Conservation (phyloP, 2,329 filamentous ascomycete species). For the Hypomyces rosellus region DNA sequence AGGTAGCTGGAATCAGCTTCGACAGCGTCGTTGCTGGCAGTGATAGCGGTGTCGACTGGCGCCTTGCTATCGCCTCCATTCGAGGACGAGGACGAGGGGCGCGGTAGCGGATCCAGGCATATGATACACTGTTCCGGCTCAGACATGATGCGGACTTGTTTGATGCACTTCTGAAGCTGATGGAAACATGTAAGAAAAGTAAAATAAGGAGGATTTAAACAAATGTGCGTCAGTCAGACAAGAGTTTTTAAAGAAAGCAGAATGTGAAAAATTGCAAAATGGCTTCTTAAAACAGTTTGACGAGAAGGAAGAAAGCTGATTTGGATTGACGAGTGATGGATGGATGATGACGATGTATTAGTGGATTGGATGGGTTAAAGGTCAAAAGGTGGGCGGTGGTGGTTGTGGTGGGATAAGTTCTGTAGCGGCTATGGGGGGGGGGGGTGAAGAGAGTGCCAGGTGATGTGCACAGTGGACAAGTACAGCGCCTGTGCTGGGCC, state of each 20-base stretch:
- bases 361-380: slow-evolving; percentile 20
- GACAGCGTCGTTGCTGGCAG: slow-evolving; percentile 10
- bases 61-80: slow-evolving; percentile 17
- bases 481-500: neutral
- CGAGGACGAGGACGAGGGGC: slow-evolving; percentile 25
- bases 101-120: slow-evolving; percentile 56
- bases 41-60: slow-evolving; percentile 17
- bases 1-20: slow-evolving; percentile 28
- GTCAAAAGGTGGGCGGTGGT: neutral
- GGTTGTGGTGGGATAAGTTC: neutral
- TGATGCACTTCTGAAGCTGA: slow-evolving; percentile 29
- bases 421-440: neutral
- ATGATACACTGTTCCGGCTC: slow-evolving; percentile 63
- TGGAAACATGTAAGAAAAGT: slow-evolving; percentile 41
- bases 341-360: slow-evolving; percentile 25
- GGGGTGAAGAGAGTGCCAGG: too few relatives aligned
- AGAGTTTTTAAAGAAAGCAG: slow-evolving; percentile 1
- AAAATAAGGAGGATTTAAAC: slow-evolving; percentile 1
- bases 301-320: neutral
- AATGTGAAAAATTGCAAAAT: neutral
- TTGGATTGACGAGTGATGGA: slow-evolving; percentile 12
- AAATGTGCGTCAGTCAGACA: neutral
- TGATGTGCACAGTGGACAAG: neutral
- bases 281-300: neutral
- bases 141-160: slow-evolving; percentile 41